Evolutionary conservation across 2,329 filamentous ascomycete genomes (phyloP).

Genomic region (Cadophora luteo-olivacea): DNA sequence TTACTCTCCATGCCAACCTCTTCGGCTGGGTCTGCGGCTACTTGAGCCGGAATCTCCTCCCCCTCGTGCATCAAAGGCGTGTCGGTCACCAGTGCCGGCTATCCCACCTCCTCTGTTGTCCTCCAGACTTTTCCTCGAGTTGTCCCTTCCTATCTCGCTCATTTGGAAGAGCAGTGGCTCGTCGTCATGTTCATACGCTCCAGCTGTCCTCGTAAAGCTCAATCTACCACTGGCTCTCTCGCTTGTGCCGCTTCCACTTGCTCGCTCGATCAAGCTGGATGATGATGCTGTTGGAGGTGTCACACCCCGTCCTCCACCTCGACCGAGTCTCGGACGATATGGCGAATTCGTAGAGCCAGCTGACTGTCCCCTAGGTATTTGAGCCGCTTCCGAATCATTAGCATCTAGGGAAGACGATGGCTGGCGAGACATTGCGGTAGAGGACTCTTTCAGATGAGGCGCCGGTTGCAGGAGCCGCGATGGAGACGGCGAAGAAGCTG

Average conservation of each 20-base stretch:
- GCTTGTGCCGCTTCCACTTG: conserved; percentile 44
- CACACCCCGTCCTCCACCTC: conserved; percentile 41
- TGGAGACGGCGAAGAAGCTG: conserved; percentile 40
- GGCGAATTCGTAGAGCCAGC: conserved; percentile 41
- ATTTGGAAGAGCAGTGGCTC: conserved; percentile 76
- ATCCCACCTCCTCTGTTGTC: conserved; percentile 41
- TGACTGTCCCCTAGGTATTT: conserved; percentile 36
- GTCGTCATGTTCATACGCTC: conserved; percentile 63
- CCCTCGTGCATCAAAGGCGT: conserved; percentile 34
- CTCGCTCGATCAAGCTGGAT: conserved; percentile 45
- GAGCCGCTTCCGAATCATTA: conserved; percentile 38
- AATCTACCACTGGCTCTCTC: conserved; percentile 49
- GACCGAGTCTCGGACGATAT: conserved; percentile 43
- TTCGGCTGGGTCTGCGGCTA: conserved; percentile 41
- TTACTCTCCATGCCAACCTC: conserved; percentile 37
- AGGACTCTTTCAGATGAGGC: conserved; percentile 40
- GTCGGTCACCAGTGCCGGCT: conserved; percentile 32
- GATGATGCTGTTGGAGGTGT: conserved; percentile 45
- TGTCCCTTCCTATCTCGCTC: conserved; percentile 68
- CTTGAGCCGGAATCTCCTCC: conserved; percentile 42
- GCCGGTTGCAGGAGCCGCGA: conserved; percentile 44
- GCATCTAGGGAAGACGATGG: conserved; percentile 41
- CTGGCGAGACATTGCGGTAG: conserved; percentile 38
- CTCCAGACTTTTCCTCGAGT: conserved; percentile 62
- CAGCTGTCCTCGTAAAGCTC: conserved; percentile 51